These are phyloP conservation scores for Echites panduratus DNA, from an alignment of 257 asterid species.

Conservation along the genomic window DNA sequence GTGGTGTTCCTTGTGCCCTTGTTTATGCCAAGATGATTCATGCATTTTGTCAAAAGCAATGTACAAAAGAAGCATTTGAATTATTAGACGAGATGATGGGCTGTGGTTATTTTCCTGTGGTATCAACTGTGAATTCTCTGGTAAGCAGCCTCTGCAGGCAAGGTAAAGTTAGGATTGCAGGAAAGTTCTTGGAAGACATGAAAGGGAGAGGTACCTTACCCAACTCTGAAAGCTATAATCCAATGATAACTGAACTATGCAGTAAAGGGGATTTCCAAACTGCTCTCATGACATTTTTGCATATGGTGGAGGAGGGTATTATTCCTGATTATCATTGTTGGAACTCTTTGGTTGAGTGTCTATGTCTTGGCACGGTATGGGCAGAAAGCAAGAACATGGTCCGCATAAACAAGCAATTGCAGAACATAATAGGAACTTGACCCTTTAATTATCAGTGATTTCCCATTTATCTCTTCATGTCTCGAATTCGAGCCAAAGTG, in stretches of 20 bases:
- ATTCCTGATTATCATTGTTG: constrained; percentile 44
- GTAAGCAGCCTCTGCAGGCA: constrained; percentile 49
- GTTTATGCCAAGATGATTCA: constrained; percentile 48
- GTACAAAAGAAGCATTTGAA: constrained; percentile 56
- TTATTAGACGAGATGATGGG: constrained; percentile 52
- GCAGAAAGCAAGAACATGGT: constrained; percentile 21
- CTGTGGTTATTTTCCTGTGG: constrained; percentile 40
- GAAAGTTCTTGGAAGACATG: constrained; percentile 64
- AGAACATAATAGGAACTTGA: constrained; percentile 21
- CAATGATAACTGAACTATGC: constrained; percentile 35
- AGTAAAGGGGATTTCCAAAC: constrained; percentile 41
- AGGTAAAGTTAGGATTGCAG: constrained; percentile 44
- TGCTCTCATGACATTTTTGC: constrained; percentile 35
- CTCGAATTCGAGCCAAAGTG: too few relatives aligned
- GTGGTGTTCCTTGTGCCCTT: constrained; percentile 54
- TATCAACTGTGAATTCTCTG: constrained; percentile 48
- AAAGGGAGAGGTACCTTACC: constrained; percentile 41
- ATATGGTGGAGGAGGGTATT: constrained; percentile 58
- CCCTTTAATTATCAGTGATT: background rate
- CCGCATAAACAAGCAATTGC: constrained; percentile 27
- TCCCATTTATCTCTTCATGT: too few relatives aligned
- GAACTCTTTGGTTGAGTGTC: constrained; percentile 41
- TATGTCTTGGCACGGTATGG: constrained; percentile 19
- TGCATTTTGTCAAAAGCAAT: constrained; percentile 38
- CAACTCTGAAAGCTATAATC: constrained; percentile 51